A percentile compares a stretch with the other conserved stretches of the same genome.
phyloP scores from a whole-genome alignment of 2,329 filamentous ascomycete genomes.

The Aspergillus pseudoviridinutans region DNA sequence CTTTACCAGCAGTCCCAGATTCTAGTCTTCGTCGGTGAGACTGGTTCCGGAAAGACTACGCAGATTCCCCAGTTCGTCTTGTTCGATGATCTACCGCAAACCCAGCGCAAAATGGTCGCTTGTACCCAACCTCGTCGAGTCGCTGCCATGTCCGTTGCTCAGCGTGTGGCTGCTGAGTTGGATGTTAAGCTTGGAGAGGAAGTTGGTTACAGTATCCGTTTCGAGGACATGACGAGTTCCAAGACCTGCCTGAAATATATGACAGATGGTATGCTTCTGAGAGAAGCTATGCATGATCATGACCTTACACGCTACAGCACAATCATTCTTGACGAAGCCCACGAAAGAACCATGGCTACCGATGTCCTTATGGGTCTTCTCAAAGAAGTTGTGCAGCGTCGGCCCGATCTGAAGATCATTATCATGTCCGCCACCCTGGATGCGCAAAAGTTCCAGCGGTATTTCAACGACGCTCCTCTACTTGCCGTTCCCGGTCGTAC shows the following conservation, averaged over 20 bases:
- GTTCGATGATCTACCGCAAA: constrained; percentile 90
- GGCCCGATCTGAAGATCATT: constrained; percentile 92
- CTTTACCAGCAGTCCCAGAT: constrained; percentile 94
- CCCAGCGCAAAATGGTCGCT: constrained; percentile 81
- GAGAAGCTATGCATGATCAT: constrained; percentile 95
- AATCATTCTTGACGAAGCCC: constrained; percentile 97
- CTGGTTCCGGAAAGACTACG: constrained; percentile 97
- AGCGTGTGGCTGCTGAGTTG: constrained; percentile 96
- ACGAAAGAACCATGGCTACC: constrained; percentile 94
- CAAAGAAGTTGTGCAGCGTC: constrained; percentile 78
- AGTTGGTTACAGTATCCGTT: constrained; percentile 98
- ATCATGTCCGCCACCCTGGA: constrained; percentile 99
- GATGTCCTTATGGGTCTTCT: constrained; percentile 96
- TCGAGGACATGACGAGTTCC: constrained; percentile 86
- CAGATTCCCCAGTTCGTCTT: constrained; percentile 98
- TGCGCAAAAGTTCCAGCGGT: constrained; percentile 95
- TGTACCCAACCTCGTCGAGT: constrained; percentile 98
- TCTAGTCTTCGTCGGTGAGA: constrained; percentile 97
- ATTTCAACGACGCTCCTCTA: constrained; percentile 91
- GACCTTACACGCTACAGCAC: constrained; percentile 89
- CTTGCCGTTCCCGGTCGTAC: constrained; percentile 93
- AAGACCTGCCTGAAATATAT: constrained; percentile 98
- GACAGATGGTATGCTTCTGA: constrained; percentile 97
- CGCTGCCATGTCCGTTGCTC: constrained; percentile 95
- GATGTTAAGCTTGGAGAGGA: constrained; percentile 90